A percentile compares a stretch with the other conserved stretches of the same genome.
phyloP scores from a whole-genome alignment of 1,284 basidiomycete species.

The Leccinum olivaceoglutinosum region DNA sequence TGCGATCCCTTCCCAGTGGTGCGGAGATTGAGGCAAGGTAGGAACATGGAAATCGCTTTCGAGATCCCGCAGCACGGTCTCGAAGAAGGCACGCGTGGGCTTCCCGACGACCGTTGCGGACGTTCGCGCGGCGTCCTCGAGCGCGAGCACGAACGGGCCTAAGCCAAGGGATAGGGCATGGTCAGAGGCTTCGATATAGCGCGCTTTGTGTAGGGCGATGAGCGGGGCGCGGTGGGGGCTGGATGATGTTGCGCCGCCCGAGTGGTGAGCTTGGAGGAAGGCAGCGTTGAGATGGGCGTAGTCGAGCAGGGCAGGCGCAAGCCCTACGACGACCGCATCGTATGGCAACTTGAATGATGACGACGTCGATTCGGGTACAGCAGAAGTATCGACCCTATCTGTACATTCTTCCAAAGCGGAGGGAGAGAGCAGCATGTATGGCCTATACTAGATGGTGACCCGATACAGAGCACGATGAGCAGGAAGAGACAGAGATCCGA shows the following conservation, averaged over 20 bases:
- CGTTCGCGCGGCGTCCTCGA: too few species aligned
- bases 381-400: not conserved
- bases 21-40: not conserved
- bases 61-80: constrained; percentile 48
- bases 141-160: too few species aligned
- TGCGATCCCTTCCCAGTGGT: too few species aligned
- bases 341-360: constrained; percentile 26
- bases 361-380: not conserved
- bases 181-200: too few species aligned
- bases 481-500: not conserved
- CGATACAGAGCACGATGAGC: not conserved
- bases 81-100: too few species aligned
- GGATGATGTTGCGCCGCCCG: too few species aligned
- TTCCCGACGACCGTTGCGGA: too few species aligned
- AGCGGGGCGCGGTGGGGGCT: too few species aligned
- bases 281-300: too few species aligned
- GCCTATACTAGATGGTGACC: constrained; percentile 31
- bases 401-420: constrained; percentile 53
- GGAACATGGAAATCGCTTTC: constrained; percentile 16
- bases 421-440: constrained; percentile 54
- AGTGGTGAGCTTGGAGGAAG: too few species aligned
- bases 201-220: too few species aligned
- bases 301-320: constrained; percentile 39
- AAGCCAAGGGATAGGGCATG: too few species aligned
- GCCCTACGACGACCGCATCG: constrained; percentile 68